A percentile compares a stretch with the other conserved stretches of the same genome.
Conservation (phyloP, 2,329 filamentous ascomycete species). For the Raffaelea arxii region DNA sequence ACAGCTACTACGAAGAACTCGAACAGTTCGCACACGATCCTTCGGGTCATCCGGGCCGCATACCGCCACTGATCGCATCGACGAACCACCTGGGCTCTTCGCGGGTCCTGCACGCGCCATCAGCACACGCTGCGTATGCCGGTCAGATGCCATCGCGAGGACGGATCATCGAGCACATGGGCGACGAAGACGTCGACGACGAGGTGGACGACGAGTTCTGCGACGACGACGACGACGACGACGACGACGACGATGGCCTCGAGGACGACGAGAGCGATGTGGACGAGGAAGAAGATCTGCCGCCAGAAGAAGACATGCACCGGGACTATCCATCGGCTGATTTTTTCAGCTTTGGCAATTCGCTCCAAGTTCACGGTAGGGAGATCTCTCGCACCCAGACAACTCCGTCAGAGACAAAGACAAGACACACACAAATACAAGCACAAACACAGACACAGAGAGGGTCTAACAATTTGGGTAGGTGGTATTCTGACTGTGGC, state of each 20-base stretch:
- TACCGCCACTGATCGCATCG: slow-evolving; percentile 58
- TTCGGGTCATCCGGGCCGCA: slow-evolving; percentile 53
- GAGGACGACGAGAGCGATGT: slow-evolving; percentile 56
- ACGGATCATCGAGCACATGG: slow-evolving; percentile 60
- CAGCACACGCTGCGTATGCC: slow-evolving; percentile 46
- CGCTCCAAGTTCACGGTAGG: slow-evolving; percentile 82
- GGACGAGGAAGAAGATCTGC: slow-evolving; percentile 57
- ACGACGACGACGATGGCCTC: slow-evolving; percentile 40
- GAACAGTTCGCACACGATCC: slow-evolving; percentile 88
- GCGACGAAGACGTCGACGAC: slow-evolving; percentile 44
- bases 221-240: slow-evolving; percentile 32
- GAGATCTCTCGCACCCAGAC: neutral
- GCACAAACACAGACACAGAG: too few species aligned
- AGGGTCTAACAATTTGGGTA: slow-evolving; percentile 26
- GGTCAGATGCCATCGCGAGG: slow-evolving; percentile 64
- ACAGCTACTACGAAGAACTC: slow-evolving; percentile 96
- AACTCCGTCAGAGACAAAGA: neutral
- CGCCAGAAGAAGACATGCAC: slow-evolving; percentile 42
- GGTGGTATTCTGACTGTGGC: slow-evolving; percentile 97
- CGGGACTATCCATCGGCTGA: slow-evolving; percentile 65
- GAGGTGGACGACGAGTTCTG: slow-evolving; percentile 47
- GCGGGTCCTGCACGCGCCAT: slow-evolving; percentile 47
- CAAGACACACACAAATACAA: neutral
- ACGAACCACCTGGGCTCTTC: slow-evolving; percentile 52
- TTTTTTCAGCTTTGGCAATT: slow-evolving; percentile 97